phyloP scores from a whole-genome alignment of 495 filamentous ascomycete genomes.

The Pseudomonodictys pantanalensis region DNA sequence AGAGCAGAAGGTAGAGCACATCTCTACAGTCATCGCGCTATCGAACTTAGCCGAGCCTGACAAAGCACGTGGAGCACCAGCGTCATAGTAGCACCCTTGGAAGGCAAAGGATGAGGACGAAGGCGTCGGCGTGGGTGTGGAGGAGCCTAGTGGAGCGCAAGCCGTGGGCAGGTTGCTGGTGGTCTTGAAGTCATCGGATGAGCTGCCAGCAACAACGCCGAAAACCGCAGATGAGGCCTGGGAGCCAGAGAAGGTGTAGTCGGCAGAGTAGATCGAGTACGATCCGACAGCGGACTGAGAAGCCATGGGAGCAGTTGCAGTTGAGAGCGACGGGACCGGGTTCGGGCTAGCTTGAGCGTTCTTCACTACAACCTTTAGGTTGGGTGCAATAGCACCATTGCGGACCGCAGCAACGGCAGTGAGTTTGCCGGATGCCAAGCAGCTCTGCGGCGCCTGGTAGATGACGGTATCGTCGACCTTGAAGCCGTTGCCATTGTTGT shows the following conservation, averaged over 20 bases:
- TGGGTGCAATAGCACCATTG: conserved; percentile 44
- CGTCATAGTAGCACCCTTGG: conserved; percentile 30
- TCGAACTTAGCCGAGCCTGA: not conserved
- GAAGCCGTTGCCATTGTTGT: conserved; percentile 44
- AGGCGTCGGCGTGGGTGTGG: conserved; percentile 36
- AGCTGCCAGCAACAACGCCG: conserved; percentile 47
- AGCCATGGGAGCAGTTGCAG: conserved; percentile 46
- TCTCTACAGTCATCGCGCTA: conserved; percentile 26
- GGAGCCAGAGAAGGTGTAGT: conserved; percentile 46
- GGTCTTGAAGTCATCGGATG: conserved; percentile 44
- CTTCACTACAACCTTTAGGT: conserved; percentile 50
- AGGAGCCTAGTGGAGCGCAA: conserved; percentile 31
- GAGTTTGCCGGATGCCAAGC: conserved; percentile 34
- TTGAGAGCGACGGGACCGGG: conserved; percentile 50
- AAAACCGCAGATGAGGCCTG: conserved; percentile 51
- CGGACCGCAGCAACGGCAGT: conserved; percentile 43
- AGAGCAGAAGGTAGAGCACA: conserved; percentile 23
- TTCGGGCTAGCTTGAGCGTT: conserved; percentile 43
- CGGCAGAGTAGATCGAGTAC: conserved; percentile 54
- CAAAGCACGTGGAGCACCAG: conserved; percentile 12
- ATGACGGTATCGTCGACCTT: conserved; percentile 43
- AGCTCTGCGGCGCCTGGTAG: conserved; percentile 43
- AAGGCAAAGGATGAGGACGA: conserved; percentile 21
- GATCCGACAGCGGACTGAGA: conserved; percentile 50
- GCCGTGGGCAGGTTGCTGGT: conserved; percentile 35